Evolutionary conservation across 768 basidiomycete genomes (phyloP).

Genomic region (Tulasnella sp.): DNA sequence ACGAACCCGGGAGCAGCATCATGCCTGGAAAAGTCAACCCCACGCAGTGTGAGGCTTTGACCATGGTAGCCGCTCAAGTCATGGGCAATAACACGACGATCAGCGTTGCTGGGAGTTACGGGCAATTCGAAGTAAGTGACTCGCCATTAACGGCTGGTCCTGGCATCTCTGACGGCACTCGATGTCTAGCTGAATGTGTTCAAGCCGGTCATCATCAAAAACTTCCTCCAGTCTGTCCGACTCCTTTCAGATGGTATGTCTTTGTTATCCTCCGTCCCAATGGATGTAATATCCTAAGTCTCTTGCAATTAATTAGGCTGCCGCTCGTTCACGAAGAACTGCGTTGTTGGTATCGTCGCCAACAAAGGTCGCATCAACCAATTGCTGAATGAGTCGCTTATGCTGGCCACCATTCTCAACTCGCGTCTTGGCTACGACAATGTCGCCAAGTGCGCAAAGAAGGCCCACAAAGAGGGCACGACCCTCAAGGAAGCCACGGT

Average conservation of each 20-base stretch:
- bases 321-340: conserved; percentile 93
- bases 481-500: conserved; percentile 95
- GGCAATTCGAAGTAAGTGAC: conserved; percentile 84
- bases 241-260: conserved; percentile 77
- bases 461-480: conserved; percentile 97
- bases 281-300: neutral
- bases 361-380: conserved; percentile 89
- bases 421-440: conserved; percentile 95
- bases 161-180: neutral
- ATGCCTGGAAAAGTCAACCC: conserved; percentile 99
- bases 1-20: conserved; percentile 97
- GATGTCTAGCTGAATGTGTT: conserved; percentile 99
- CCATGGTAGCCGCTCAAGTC: conserved; percentile 98
- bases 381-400: conserved; percentile 87
- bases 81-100: conserved; percentile 95
- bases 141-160: neutral
- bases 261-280: neutral
- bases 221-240: conserved; percentile 91
- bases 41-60: conserved; percentile 96
- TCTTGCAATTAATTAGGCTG: conserved; percentile 41
- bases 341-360: conserved; percentile 90
- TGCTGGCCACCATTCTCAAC: conserved; percentile 97
- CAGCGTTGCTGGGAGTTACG: conserved; percentile 84
- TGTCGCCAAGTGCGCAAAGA: conserved; percentile 97
- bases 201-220: conserved; percentile 98